Base-by-base conservation (phyloP, 768 basidiomycete genomes). In the Neoboletus brunneissimus region DNA sequence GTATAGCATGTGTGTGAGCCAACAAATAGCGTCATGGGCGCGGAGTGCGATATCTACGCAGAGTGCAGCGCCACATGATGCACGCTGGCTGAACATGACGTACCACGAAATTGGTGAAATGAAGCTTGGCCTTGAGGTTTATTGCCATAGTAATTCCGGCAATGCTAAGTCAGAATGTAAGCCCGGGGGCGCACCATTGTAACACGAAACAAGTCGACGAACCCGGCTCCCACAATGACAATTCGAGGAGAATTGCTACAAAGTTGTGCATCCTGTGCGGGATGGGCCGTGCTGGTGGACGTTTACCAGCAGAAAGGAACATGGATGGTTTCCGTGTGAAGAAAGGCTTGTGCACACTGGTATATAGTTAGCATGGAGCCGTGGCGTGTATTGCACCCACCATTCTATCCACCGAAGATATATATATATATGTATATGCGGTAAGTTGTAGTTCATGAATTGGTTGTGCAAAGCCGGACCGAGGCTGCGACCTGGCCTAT, bases 31-130 rank as follows among this genome's bases (percentile, higher is more conserved):
- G 23, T 50, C 20, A 7, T 42, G 50, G 20, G 16, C 31, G 48
- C 20, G 48, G n/a, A 35, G 37, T 41, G 43, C 27, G 47, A 34
- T 31, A 32, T 41, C 34, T 34, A 16, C 23, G 31, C 27, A 23
- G 23, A 46, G 27, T 51, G 56, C 51, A 44, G 48, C 32, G 57
- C 54, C 9, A 47, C 42, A 51, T 50, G 55, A 58, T 48, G 22
- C 38, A 54, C 35, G 35, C 27, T 47, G 27, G 12, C 27, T 47
- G 27, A 9, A 12, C 35, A 16, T 29, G 22, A 69, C 76, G 48
- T 59, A 81, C 81, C 50, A 75, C 77, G 55, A 83, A 83, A 62
- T 81, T 77, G 29, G 77, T 69, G 59, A 76, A 81, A 46, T 41
- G 25, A 23, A 48, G 15, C 10, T 53, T 41, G 18, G 35, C 40